Conservation (phyloP, 2,329 filamentous ascomycete genomes). For the Tolypocladium capitatum region DNA sequence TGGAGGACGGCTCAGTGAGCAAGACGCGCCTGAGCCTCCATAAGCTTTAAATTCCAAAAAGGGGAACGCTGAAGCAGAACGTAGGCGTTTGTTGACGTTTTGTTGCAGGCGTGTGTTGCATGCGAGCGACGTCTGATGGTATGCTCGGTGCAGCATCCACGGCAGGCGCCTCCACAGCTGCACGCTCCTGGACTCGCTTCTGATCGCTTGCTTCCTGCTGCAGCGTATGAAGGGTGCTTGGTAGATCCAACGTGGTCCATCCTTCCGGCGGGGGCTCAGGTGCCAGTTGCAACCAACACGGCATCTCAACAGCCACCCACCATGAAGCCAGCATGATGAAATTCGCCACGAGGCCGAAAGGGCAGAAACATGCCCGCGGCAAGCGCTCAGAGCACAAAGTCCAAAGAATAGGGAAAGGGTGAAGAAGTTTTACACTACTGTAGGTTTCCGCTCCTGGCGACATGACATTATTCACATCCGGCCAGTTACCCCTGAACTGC, state of each 20-base stretch:
- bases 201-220: neutral
- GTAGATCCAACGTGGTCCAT: neutral
- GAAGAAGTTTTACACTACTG: too few relatives aligned
- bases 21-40: neutral
- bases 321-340: neutral
- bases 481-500: conserved; percentile 16
- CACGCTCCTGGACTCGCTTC: neutral
- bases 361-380: neutral
- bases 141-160: neutral
- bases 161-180: neutral
- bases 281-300: neutral
- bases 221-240: too few relatives aligned
- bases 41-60: conserved; percentile 4
- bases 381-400: too few relatives aligned
- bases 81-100: neutral
- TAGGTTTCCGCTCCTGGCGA: too few relatives aligned
- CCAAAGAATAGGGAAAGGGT: too few relatives aligned
- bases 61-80: conserved; percentile 1
- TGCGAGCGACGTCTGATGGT: neutral
- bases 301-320: neutral
- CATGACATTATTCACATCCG: neutral
- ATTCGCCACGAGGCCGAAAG: neutral
- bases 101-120: neutral
- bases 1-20: neutral
- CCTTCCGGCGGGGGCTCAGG: neutral